phyloP scores from a whole-genome alignment of 345 rosid genomes.

The Eucalyptus marginata region DNA sequence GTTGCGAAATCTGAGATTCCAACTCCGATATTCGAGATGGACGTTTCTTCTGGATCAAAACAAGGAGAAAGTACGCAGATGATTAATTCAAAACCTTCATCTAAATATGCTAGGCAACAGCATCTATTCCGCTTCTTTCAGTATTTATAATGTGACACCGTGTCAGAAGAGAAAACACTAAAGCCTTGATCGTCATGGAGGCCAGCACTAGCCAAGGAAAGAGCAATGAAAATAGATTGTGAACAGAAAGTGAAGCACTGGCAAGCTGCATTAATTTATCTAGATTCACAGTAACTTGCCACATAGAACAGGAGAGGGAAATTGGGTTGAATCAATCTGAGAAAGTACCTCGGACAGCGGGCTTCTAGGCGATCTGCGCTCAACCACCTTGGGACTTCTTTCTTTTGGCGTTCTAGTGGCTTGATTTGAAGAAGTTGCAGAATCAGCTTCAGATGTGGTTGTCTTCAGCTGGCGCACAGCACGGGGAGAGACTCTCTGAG shows the following conservation, averaged over 20 bases:
- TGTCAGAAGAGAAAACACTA: background rate
- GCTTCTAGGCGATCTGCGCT: conserved; percentile 71
- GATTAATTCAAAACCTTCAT: background rate
- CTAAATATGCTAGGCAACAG: background rate
- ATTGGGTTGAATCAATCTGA: background rate
- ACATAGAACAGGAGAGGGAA: background rate
- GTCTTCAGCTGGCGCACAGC: conserved; percentile 68
- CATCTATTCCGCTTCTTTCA: background rate
- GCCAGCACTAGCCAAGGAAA: background rate
- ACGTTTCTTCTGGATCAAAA: conserved; percentile 64
- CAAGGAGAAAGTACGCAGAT: background rate
- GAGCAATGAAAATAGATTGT: background rate
- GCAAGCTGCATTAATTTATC: background rate
- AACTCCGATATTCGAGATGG: conserved; percentile 76
- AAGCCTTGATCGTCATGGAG: background rate
- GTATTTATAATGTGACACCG: background rate
- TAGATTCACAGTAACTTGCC: background rate
- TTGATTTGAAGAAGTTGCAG: conserved; percentile 42
- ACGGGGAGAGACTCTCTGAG: conserved; percentile 67
- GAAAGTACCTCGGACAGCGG: conserved; percentile 62
- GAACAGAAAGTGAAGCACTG: background rate
- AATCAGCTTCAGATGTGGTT: conserved; percentile 34
- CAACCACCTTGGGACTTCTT: conserved; percentile 63
- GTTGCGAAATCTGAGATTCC: conserved; percentile 57
- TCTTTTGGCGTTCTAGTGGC: conserved; percentile 53